Percentiles rank a stretch among this genome's conserved stretches.
Conservation (phyloP, 179 eudicot genomes). For the Silene vulgaris region DNA sequence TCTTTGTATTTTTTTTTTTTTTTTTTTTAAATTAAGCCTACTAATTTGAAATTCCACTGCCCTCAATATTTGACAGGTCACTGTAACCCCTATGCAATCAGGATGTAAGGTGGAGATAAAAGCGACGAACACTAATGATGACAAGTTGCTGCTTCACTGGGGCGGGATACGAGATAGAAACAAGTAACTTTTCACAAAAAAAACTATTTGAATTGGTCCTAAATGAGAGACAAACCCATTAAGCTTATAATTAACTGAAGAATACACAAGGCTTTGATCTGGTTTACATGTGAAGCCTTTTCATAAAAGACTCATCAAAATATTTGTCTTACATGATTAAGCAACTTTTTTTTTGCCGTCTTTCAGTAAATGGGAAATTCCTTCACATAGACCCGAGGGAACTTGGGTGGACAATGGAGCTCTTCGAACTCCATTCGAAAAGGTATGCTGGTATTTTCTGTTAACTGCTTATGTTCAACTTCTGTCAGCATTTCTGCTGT, state of each 20-base stretch:
- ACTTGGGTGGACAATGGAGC: slow-evolving; percentile 70
- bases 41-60: background rate
- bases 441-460: slow-evolving; percentile 38
- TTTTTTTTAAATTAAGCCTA: background rate
- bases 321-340: background rate
- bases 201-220: background rate
- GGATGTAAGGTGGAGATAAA: slow-evolving; percentile 60
- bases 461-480: background rate
- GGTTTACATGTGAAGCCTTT: background rate
- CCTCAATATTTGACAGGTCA: slow-evolving; percentile 45
- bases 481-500: background rate
- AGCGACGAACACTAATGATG: slow-evolving; percentile 50
- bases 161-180: slow-evolving; percentile 55
- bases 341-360: background rate
- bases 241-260: background rate
- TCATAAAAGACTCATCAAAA: background rate
- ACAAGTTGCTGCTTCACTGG: slow-evolving; percentile 75
- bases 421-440: slow-evolving; percentile 74
- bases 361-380: slow-evolving; percentile 77
- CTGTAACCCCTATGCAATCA: slow-evolving; percentile 48
- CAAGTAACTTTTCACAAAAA: slow-evolving; percentile 39
- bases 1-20: background rate
- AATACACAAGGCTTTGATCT: background rate
- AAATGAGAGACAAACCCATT: background rate
- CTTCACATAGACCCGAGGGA: slow-evolving; percentile 63